Base-by-base conservation (phyloP, 2,329 filamentous ascomycete species). In the Hirsutella minnesotensis region DNA sequence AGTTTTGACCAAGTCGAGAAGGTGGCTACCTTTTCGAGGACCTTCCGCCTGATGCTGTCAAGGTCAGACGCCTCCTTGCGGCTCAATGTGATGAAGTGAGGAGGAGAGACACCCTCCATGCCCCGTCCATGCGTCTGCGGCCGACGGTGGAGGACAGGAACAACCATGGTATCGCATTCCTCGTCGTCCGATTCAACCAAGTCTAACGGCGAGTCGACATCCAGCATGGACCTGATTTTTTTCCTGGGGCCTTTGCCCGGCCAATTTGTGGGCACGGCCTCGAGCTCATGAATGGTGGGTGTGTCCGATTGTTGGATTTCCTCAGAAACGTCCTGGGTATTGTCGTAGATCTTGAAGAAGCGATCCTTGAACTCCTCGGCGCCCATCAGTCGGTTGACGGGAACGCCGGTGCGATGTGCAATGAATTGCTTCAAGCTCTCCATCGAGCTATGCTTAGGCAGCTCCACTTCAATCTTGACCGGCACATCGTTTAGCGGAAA, bases 261-360 rank as follows among this genome's bases (percentile, higher is more conserved):
- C 65, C 78, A 83, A 57, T 95, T 95, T 3, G 85, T 90, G 0
- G 90, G 88, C 8, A 73, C 68, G 4, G 73, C 67, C 46, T 94
- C 87, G 8, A 96, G 62, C 61, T 98, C 90, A 54, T 83, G 70
- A 27, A 78, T 83, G 22, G 87, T 74, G 10, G 76, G 77, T 38
- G 85, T 68, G 43, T 83, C 76, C 45, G 84, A 83, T 19, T 56
- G 49, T 20, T 68, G 61, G 42, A 95, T 89, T 39, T 81, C 77
- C 44, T 95, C 88, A 0, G 79, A 79, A 9, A 89, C 79, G 24
- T 72, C 70, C 8, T 61, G 58, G 4, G 65, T 66, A 53, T 95
- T 85, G 20, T 86, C 76, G 50, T 92, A 88, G 40, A 86, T 73
- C 56, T 88, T 90, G 69, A 89, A 96, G 61, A 95, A 89, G 52